Percentiles rank a stretch among this genome's conserved stretches.
Evolutionary conservation across 495 filamentous ascomycete genomes (phyloP).

Genomic region (Neurospora discreta): DNA sequence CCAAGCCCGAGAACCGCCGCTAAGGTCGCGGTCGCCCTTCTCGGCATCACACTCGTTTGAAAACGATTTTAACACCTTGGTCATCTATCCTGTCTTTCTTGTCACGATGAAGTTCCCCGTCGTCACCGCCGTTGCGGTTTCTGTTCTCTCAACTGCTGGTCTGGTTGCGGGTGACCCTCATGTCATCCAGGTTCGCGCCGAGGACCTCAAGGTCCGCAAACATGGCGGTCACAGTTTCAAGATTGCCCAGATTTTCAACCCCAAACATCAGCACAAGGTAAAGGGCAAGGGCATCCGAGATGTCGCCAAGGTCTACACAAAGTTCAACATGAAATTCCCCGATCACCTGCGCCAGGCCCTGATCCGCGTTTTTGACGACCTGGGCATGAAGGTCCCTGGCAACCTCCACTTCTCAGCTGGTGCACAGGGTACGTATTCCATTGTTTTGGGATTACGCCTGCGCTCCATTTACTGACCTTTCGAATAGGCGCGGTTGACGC

Average conservation of each 20-base stretch:
- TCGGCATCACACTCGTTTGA: background rate
- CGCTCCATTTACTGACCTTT: background rate
- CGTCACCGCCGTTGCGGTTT: slow-evolving; percentile 17
- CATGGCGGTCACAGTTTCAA: slow-evolving; percentile 31
- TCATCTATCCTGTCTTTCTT: background rate
- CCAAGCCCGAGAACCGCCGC: background rate
- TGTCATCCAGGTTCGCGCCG: slow-evolving; percentile 7
- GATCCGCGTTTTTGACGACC: slow-evolving; percentile 18
- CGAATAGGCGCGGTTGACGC: slow-evolving; percentile 28
- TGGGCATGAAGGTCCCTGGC: slow-evolving; percentile 13
- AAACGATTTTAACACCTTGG: background rate
- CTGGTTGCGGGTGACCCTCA: slow-evolving; percentile 14
- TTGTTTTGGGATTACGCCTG: background rate
- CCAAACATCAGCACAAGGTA: slow-evolving; percentile 22
- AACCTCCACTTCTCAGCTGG: slow-evolving; percentile 7
- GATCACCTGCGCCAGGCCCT: slow-evolving; percentile 19
- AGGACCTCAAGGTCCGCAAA: slow-evolving; percentile 20
- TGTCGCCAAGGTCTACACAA: slow-evolving; percentile 31
- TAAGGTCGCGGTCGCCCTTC: background rate
- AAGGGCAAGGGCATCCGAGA: slow-evolving; percentile 29
- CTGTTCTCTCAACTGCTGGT: slow-evolving; percentile 15
- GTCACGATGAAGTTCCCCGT: slow-evolving; percentile 15
- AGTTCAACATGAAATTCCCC: slow-evolving; percentile 26
- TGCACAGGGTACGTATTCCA: slow-evolving; percentile 1
- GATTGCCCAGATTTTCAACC: slow-evolving; percentile 30